Evolutionary conservation across 768 basidiomycete genomes (phyloP), one percentile per base, ranked within the genome.

Genomic region (Collybia sp.): DNA sequence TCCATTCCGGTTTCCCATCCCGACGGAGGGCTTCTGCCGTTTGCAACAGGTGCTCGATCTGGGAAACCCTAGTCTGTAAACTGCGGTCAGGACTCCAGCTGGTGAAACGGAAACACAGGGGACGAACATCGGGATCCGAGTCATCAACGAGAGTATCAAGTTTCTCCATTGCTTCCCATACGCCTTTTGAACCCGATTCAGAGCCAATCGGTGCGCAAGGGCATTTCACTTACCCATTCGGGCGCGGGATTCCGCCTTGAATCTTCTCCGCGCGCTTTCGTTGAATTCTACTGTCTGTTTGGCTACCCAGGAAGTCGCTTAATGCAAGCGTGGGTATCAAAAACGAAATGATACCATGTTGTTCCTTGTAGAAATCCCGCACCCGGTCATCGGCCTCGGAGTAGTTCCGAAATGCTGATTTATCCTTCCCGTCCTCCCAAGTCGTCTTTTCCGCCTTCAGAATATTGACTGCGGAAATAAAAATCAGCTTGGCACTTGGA

Each of bases 231-330:
- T 34, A 34, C 85, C 71, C 90, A 93, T 91, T 15, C 80, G 74
- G 2, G 80, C 85, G 19, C 85, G 79, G 42, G 67, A 73, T 31
- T 70, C 75, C 47, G 66, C 82, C 58, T 82, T 82, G 66, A 89
- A 89, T 50, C 85, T 74, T 10, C 79, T 80, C 6, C 92, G 84
- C 5, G 83, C 82, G 45, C 80, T 74, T 53, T 92, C 74, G 61
- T 94, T 94, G 73, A 80, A 94, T 16, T 73, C 85, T 2, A 93
- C 75, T 0, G 92, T 94, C 64, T 94, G 92, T 55, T 93, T 94
- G 59, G 83, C 88, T 90, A 15, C 15, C 58, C 34, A 36, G 36
- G 5, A 20, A 5, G 17, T 12, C 30, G 1, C 1, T 18, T 10
- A 34, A 15, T 34, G 33, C 33, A 15, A 10, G 10, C 11, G 33